Evolutionary conservation across 257 asterid genomes (phyloP), one percentile per base, ranked within the genome.

Genomic region (Mitragyna speciosa): DNA sequence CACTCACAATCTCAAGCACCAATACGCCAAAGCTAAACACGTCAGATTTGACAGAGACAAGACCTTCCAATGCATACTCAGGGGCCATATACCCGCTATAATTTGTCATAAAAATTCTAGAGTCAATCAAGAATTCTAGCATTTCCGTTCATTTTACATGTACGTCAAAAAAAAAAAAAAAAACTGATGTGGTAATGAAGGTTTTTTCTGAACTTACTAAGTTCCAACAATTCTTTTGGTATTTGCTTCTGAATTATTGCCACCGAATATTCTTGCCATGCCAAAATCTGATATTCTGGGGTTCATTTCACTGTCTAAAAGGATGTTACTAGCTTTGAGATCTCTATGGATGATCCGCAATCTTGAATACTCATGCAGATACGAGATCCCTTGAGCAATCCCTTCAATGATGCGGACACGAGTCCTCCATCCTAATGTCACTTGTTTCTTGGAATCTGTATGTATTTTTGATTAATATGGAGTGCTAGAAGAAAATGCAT

Each of bases 241-340:
- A 54, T 73, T 79, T 39, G 87, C 76, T 70, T 82, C 61, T 0
- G 81, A 76, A 26, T 76, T 79, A 59, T 81, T 81, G 51, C 86
- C 84, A 36, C 77, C 83, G 65, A 87, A 87, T 11, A 87, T 87
- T 16, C 89, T 80, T 1, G 90, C 89, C 90, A 89, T 56, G 41
- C 89, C 92, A 81, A 89, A 85, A 71, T 89, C 92, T 9, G 90
- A 87, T 73, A 89, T 87, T 80, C 85, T 89, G 0, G 92, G 90
- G 61, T 80, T 82, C 89, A 87, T 83, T 28, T 88, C 85, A 24
- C n/a, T 67, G 52, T 87, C 87, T 36, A 86, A 31, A 2, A 86
- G 76, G 28, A 88, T 84, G 74, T 88, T 86, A 31, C 92, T 82
- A 8, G 86, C 86, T 72, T 86, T 88, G 45, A 86, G 65, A 73